Evolutionary conservation across 768 basidiomycete genomes (phyloP).

Genomic region (Artomyces pyxidatus): DNA sequence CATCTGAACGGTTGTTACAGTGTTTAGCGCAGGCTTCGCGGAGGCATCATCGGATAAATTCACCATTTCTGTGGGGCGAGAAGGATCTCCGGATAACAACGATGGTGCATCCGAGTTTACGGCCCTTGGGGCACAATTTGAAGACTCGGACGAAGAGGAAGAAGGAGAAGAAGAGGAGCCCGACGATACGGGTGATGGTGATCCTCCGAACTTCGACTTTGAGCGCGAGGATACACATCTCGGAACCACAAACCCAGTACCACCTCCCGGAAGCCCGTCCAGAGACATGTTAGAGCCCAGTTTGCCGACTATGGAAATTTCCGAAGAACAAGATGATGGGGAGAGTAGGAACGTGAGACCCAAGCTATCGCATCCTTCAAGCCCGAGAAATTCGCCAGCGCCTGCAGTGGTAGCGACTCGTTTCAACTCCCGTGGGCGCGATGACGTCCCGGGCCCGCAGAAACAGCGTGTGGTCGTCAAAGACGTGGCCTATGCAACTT

Average conservation of each 20-base stretch:
- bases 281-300: background rate
- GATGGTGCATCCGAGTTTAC: slow-evolving; percentile 43
- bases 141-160: slow-evolving; percentile 49
- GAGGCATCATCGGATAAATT: slow-evolving; percentile 37
- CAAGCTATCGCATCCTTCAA: slow-evolving; percentile 32
- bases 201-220: slow-evolving; percentile 9
- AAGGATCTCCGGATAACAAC: slow-evolving; percentile 14
- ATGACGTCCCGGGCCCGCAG: too few species aligned
- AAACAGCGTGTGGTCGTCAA: slow-evolving; percentile 46
- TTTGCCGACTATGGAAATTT: slow-evolving; percentile 27
- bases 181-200: slow-evolving; percentile 17
- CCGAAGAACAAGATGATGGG: slow-evolving; percentile 23
- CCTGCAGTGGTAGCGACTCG: background rate
- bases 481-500: slow-evolving; percentile 57
- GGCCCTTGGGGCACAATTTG: slow-evolving; percentile 26
- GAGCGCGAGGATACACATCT: slow-evolving; percentile 7
- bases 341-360: slow-evolving; percentile 23
- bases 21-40: slow-evolving; percentile 67
- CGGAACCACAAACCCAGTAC: background rate
- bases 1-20: slow-evolving; percentile 26
- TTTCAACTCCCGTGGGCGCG: too few species aligned
- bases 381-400: slow-evolving; percentile 24
- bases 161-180: slow-evolving; percentile 40
- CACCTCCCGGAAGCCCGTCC: background rate
- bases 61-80: slow-evolving; percentile 19